These are phyloP conservation scores for Capsella bursapastoris DNA, from an alignment of 345 rosid genomes.

Conservation along the genomic window DNA sequence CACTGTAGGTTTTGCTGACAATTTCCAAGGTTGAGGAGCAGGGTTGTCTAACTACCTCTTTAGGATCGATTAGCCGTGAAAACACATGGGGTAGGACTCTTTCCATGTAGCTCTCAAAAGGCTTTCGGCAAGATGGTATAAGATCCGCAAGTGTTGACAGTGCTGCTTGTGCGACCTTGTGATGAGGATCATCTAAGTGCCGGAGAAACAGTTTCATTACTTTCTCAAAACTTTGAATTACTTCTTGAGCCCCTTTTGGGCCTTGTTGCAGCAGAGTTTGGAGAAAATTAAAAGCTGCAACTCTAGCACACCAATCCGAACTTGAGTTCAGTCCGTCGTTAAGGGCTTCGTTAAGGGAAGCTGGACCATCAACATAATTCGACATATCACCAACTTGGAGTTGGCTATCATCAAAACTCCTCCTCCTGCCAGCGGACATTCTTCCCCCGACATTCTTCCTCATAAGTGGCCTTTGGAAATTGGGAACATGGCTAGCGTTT, in stretches of 20 bases:
- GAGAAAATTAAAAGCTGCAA: constrained; percentile 90
- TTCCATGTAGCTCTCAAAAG: constrained; percentile 98
- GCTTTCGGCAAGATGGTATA: constrained; percentile 94
- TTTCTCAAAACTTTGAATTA: constrained; percentile 90
- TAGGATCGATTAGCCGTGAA: constrained; percentile 94
- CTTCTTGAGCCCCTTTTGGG: constrained; percentile 92
- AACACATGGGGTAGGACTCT: constrained; percentile 97
- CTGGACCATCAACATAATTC: constrained; percentile 78
- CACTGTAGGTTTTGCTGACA: constrained; percentile 88
- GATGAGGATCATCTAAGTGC: constrained; percentile 99
- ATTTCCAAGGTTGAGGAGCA: constrained; percentile 91
- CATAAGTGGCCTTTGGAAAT: constrained; percentile 94
- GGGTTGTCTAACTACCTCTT: constrained; percentile 96
- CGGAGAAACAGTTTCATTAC: constrained; percentile 98
- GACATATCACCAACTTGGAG: constrained; percentile 79
- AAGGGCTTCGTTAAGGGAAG: constrained; percentile 85
- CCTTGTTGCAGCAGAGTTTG: constrained; percentile 91
- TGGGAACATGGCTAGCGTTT: constrained; percentile 77
- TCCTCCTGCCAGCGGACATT: constrained; percentile 84
- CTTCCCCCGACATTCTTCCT: constrained; percentile 83
- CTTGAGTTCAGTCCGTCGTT: constrained; percentile 86
- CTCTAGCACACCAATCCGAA: constrained; percentile 98
- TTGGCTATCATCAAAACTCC: constrained; percentile 95
- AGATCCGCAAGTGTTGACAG: constrained; percentile 92
- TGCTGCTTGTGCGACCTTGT: constrained; percentile 99